A percentile compares a stretch with the other conserved stretches of the same genome.
phyloP scores from a whole-genome alignment of 169 alveolate species.

The Babesia sp. region DNA sequence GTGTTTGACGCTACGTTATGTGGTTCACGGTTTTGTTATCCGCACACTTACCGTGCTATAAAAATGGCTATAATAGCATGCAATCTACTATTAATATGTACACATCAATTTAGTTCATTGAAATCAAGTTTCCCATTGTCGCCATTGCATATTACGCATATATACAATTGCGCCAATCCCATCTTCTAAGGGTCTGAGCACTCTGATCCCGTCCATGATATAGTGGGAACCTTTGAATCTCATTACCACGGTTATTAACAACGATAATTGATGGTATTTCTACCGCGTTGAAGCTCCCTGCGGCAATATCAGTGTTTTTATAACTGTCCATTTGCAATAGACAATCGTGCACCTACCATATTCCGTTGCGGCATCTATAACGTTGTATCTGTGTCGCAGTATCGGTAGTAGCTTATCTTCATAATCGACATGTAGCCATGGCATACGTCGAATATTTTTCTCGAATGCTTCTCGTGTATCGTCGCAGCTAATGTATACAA shows the following conservation, averaged over 20 bases:
- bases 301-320: neutral
- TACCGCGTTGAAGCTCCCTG: conserved; percentile 26
- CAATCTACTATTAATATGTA: too few species aligned
- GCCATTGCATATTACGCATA: neutral
- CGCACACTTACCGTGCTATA: too few species aligned
- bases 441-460: conserved; percentile 18
- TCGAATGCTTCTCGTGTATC: conserved; percentile 13
- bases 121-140: too few species aligned
- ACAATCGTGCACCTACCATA: conserved; percentile 27
- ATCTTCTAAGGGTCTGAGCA: conserved; percentile 16
- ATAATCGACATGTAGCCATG: conserved; percentile 31
- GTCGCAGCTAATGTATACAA: conserved; percentile 40
- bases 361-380: neutral
- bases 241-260: conserved; percentile 12
- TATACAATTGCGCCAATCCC: conserved; percentile 39
- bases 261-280: conserved; percentile 33
- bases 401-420: conserved; percentile 9
- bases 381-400: conserved; percentile 22
- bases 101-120: too few species aligned
- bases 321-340: neutral
- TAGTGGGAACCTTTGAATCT: conserved; percentile 24
- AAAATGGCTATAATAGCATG: too few species aligned
- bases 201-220: conserved; percentile 43
- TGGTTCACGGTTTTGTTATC: too few species aligned
- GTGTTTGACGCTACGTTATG: too few species aligned